Evolutionary conservation across 2,329 filamentous ascomycete genomes (phyloP), one percentile per base, ranked within the genome.

Genomic region (Hymenoscyphus fructigenus): DNA sequence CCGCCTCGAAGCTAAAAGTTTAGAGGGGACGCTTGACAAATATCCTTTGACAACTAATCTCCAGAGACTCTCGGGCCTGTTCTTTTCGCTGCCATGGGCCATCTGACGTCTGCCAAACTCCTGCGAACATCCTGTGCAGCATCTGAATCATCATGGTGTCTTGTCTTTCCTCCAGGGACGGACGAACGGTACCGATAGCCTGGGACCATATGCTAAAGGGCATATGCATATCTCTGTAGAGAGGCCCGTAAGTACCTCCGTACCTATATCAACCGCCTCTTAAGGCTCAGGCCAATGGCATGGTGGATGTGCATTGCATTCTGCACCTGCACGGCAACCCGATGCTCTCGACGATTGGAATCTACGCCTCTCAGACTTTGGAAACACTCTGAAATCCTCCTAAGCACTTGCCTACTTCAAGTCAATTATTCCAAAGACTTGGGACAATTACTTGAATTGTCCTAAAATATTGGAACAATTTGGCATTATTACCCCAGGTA

Each of bases 121-220:
- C 44, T 50, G 44, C 44, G n/a, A 50, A 50, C 44, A 50, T 50
- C 44, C 44, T 50, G n/a, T 50, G 44, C 44, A 50, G 44, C n/a
- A 23, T 12, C 44, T 50, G 44, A 50, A 50, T 50, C 44, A 20
- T 44, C 41, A n/a, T 44, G 41, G n/a, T 36, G 41, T 41, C 17
- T 44, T 20, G 10, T 23, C 20, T 23, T 3, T 23, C 20, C 44
- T 12, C 44, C 20, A 20, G n/a, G 44, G 44, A 50, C 44, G n/a
- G 20, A 50, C 44, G 44, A 50, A 50, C 44, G n/a, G n/a, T 50
- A 10, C 44, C 44, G 44, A 50, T 10, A 12, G 44, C 44, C n/a
- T 50, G 44, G 44, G 44, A 7, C 44, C 7, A 23, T 23, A 23
- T 10, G 41, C 41, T 47, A 50, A 50, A 23, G 44, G 44, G 20